Base-by-base conservation (phyloP, 2,329 filamentous ascomycete species). In the Elsinoe arachidis region DNA sequence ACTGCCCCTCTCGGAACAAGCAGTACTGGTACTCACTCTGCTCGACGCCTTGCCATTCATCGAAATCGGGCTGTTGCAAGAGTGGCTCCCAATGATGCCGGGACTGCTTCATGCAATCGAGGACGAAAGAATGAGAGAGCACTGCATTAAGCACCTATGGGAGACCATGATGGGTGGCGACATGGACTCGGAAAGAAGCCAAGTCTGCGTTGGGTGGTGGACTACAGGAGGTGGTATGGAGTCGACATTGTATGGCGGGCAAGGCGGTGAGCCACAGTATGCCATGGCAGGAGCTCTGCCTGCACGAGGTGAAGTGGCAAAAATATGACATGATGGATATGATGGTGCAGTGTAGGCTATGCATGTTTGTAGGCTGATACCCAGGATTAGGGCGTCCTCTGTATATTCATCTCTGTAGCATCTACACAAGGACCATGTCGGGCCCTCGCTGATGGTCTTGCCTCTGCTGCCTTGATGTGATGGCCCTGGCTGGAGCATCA, bases 121-220 rank as follows among this genome's bases (percentile, higher is more conserved):
- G 2, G 84, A 90, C 61, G 71, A 76, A 0, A 69, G 65, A 3
- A 82, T 91, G 75, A 78, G 84, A 43, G 79, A 84, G 47, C 74
- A 77, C 2, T 88, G 85, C 37, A 83, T 84, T 66, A 79, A 83
- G 61, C 77, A 90, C 52, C 87, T 95, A 69, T 90, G 88, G 84
- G 85, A 93, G 58, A 80, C 90, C 2, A 72, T 96, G 9, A 85
- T 85, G 39, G 84, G 80, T 63, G 90, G 90, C 2, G 90, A 95
- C 73, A 87, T 96, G 83, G 90, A 96, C 70, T 85, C 95, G 21
- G 88, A 95, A 68, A 80, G 90, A 59, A 86, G 88, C 5, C 82
- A 85, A 39, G 79, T 87, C 33, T 90, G 86, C 51, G 87, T 95
- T 15, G 82, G 83, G 1, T 96, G 91, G 91, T 96, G 91, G 91